These are phyloP conservation scores for Neurospora sp. DNA, from an alignment of 495 filamentous ascomycete genomes.

Conservation along the genomic window DNA sequence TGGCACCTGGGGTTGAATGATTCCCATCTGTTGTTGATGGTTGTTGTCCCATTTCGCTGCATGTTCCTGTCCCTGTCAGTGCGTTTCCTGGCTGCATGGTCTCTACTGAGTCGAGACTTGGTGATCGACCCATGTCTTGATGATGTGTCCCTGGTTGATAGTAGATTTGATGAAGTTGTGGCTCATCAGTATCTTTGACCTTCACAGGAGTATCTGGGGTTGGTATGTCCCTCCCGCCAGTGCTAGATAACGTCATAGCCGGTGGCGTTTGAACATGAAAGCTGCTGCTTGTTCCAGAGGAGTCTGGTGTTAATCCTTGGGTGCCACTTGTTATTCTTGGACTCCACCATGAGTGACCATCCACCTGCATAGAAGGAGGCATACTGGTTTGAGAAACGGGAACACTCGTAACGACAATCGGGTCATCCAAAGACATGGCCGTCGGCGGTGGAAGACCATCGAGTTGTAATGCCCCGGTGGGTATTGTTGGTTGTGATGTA, in stretches of 20 bases:
- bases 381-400: constrained; percentile 4
- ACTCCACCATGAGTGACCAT: constrained; percentile 14
- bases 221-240: neutral
- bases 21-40: neutral
- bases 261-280: constrained; percentile 4
- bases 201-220: neutral
- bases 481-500: constrained; percentile 5
- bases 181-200: neutral
- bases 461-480: neutral
- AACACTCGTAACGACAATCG: neutral
- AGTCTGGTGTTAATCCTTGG: constrained; percentile 6
- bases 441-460: neutral
- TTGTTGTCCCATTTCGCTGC: neutral
- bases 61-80: neutral
- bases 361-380: constrained; percentile 1
- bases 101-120: neutral
- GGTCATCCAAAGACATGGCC: constrained; percentile 19
- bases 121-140: neutral
- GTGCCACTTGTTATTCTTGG: constrained; percentile 6
- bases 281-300: neutral
- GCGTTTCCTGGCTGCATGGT: neutral
- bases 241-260: neutral
- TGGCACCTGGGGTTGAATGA: neutral
- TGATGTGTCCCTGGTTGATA: neutral
- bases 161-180: neutral